A percentile compares a stretch with the other conserved stretches of the same genome.
Evolutionary conservation across 2,329 filamentous ascomycete species (phyloP).

Genomic region (Bipolaris oryzae): DNA sequence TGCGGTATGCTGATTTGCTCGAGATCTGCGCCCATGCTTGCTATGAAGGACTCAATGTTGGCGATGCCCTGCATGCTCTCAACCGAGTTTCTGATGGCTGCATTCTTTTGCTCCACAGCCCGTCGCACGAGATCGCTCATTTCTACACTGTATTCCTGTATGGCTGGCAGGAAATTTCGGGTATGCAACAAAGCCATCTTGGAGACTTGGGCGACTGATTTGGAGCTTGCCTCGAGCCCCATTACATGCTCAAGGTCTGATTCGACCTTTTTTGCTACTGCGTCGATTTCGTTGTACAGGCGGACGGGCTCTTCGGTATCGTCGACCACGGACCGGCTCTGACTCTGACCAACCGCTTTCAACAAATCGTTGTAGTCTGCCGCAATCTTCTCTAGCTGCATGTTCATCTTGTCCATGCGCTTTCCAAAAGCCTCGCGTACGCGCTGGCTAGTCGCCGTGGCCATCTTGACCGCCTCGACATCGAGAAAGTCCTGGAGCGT

Average conservation of each 20-base stretch:
- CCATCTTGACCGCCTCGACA: slow-evolving; percentile 71
- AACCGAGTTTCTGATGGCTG: slow-evolving; percentile 68
- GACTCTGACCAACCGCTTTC: slow-evolving; percentile 53
- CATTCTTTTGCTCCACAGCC: slow-evolving; percentile 67
- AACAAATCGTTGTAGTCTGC: slow-evolving; percentile 54
- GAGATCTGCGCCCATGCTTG: slow-evolving; percentile 73
- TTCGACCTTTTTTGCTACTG: slow-evolving; percentile 82
- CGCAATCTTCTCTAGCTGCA: slow-evolving; percentile 50
- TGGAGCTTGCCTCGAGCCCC: slow-evolving; percentile 69
- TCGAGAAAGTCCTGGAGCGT: slow-evolving; percentile 68
- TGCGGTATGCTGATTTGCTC: slow-evolving; percentile 72
- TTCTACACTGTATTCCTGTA: slow-evolving; percentile 63
- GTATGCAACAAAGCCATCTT: slow-evolving; percentile 69
- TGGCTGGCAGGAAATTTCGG: slow-evolving; percentile 65
- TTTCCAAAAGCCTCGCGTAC: slow-evolving; percentile 69
- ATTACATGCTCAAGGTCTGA: slow-evolving; percentile 83
- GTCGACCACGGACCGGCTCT: slow-evolving; percentile 60
- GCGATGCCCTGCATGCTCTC: slow-evolving; percentile 83
- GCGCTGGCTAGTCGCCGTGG: slow-evolving; percentile 69
- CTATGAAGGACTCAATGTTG: slow-evolving; percentile 75
- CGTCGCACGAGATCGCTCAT: slow-evolving; percentile 61
- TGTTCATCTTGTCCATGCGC: slow-evolving; percentile 52
- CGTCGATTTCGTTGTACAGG: slow-evolving; percentile 82
- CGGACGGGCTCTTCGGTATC: slow-evolving; percentile 69
- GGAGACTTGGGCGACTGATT: slow-evolving; percentile 65